Conservation (phyloP, 805 yeast species). For the Sugiyamaella smithiae region DNA sequence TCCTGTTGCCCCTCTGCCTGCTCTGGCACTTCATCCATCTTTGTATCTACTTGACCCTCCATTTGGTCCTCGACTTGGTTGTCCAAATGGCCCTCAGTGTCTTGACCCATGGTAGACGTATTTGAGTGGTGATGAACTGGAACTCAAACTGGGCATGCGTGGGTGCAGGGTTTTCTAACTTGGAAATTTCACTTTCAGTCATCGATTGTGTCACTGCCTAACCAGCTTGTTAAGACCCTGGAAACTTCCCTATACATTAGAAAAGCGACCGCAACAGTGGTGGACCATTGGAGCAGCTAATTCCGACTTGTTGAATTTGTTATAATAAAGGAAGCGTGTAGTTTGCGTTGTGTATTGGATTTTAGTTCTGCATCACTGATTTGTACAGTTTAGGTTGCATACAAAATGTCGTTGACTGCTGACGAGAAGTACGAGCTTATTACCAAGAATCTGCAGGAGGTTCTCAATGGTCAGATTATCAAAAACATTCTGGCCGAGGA, state of each 20-base stretch:
- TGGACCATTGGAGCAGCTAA: too few species aligned
- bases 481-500: slow-evolving; percentile 78
- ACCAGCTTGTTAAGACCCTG: too few species aligned
- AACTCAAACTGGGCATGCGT: too few species aligned
- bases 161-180: neutral
- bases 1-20: neutral
- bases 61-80: slow-evolving; percentile 3
- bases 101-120: neutral
- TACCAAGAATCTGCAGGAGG: slow-evolving; percentile 87
- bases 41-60: neutral
- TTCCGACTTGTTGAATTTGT: too few species aligned
- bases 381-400: too few species aligned
- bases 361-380: too few species aligned
- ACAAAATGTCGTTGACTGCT: slow-evolving; percentile 18
- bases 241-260: too few species aligned
- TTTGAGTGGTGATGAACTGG: too few species aligned
- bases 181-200: neutral
- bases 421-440: slow-evolving; percentile 55
- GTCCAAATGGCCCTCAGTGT: neutral
- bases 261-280: too few species aligned
- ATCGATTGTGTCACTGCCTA: too few species aligned
- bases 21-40: neutral
- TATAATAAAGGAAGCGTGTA: too few species aligned
- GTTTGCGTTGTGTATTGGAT: too few species aligned
- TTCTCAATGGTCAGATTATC: slow-evolving; percentile 81